A percentile compares a stretch with the other conserved stretches of the same genome.
These are phyloP conservation scores for Ogataea polymorpha DNA, from an alignment of 805 yeast genomes.

Conservation along the genomic window DNA sequence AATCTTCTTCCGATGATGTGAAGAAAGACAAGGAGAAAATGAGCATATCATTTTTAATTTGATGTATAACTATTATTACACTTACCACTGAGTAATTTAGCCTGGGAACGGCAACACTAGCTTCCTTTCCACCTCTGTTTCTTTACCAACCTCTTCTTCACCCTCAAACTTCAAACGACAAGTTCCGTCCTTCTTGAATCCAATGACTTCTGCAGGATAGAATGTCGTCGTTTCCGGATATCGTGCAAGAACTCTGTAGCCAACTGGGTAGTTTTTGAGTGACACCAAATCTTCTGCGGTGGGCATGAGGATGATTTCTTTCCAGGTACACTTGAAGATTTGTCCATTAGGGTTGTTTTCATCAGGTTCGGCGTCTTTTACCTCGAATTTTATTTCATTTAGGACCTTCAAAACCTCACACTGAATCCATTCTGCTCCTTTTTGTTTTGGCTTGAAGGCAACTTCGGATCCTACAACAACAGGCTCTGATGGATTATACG, in stretches of 20 bases:
- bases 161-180: conserved; percentile 89
- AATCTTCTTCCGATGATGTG: conserved; percentile 1
- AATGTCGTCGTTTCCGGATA: conserved; percentile 98
- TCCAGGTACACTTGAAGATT: conserved; percentile 75
- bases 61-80: conserved; percentile 1
- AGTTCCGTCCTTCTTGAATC: conserved; percentile 67
- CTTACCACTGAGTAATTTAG: not conserved
- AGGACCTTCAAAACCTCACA: conserved; percentile 78
- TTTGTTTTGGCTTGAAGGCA: conserved; percentile 72
- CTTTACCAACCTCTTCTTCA: conserved; percentile 94
- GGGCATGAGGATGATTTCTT: conserved; percentile 75
- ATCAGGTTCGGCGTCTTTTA: conserved; percentile 97
- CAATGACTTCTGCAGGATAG: conserved; percentile 89
- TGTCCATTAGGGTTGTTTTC: conserved; percentile 88
- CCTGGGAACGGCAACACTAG: conserved; percentile 74
- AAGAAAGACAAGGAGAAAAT: conserved; percentile 21
- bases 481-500: conserved; percentile 58
- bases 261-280: conserved; percentile 60
- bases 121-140: conserved; percentile 85
- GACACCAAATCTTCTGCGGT: conserved; percentile 31
- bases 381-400: conserved; percentile 58
- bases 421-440: conserved; percentile 91
- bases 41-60: conserved; percentile 27
- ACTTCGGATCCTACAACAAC: conserved; percentile 73
- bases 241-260: conserved; percentile 82